Conservation (phyloP, 2,329 filamentous ascomycete genomes). For the Aspergillus niger region DNA sequence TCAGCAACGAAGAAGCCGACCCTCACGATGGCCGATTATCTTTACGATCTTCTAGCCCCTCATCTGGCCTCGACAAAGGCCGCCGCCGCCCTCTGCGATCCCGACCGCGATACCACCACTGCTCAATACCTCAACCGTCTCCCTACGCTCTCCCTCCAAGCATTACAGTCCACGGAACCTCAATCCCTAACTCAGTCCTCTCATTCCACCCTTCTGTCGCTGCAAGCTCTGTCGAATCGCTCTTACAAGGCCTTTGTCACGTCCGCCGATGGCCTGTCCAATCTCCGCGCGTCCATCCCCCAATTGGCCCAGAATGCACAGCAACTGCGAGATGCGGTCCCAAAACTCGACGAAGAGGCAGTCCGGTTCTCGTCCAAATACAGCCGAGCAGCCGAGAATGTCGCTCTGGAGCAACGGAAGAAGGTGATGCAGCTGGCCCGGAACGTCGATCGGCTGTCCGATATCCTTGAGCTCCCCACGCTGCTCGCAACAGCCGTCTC, state of each 20-base stretch:
- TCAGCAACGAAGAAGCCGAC: neutral
- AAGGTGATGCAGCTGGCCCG: slow-evolving; percentile 78
- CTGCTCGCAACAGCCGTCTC: slow-evolving; percentile 74
- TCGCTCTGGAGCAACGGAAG: slow-evolving; percentile 71
- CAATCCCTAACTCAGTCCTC: slow-evolving; percentile 77
- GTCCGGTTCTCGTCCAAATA: slow-evolving; percentile 82
- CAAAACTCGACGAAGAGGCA: slow-evolving; percentile 75
- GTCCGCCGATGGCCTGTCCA: slow-evolving; percentile 75
- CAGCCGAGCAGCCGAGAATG: slow-evolving; percentile 69
- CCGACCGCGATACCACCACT: slow-evolving; percentile 35
- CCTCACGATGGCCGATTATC: slow-evolving; percentile 66
- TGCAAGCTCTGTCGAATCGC: slow-evolving; percentile 85
- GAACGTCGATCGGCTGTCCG: slow-evolving; percentile 85
- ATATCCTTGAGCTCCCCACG: slow-evolving; percentile 86
- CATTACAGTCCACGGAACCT: slow-evolving; percentile 73
- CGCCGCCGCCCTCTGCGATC: slow-evolving; percentile 8
- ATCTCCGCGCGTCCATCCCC: slow-evolving; percentile 71
- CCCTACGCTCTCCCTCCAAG: slow-evolving; percentile 72
- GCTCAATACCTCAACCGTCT: slow-evolving; percentile 73
- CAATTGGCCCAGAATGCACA: slow-evolving; percentile 65
- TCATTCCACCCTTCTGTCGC: slow-evolving; percentile 76
- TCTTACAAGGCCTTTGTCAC: slow-evolving; percentile 83
- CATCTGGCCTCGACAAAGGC: slow-evolving; percentile 54
- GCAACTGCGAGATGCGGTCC: slow-evolving; percentile 71
- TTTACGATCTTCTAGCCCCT: slow-evolving; percentile 72